Percentiles rank a stretch among this genome's conserved stretches.
These are phyloP conservation scores for Pseudozyma flocculosa DNA, from an alignment of 1,284 basidiomycete species.

Conservation along the genomic window DNA sequence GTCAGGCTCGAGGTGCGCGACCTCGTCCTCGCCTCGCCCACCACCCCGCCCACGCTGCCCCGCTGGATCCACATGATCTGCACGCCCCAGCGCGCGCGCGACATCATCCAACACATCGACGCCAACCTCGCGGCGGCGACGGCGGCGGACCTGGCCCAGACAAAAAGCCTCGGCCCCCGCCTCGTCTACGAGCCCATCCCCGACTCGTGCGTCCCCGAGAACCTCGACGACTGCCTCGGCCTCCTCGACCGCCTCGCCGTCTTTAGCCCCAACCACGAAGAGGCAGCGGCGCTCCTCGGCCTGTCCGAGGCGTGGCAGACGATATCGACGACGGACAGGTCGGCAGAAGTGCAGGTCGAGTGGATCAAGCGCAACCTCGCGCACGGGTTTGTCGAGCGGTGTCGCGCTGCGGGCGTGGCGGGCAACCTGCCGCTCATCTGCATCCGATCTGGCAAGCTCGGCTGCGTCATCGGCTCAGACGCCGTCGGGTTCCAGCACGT, in stretches of 20 bases:
- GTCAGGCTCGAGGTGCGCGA: constrained; percentile 72
- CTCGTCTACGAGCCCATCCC: constrained; percentile 84
- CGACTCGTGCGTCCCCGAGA: constrained; percentile 62
- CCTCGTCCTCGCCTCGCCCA: constrained; percentile 61
- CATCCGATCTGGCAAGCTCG: constrained; percentile 36
- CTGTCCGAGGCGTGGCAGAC: constrained; percentile 14
- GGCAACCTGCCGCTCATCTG: constrained; percentile 31
- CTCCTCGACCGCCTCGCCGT: constrained; percentile 68
- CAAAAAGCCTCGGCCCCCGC: too few species aligned
- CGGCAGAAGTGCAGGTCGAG: background rate
- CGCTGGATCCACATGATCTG: constrained; percentile 80
- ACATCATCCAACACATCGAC: constrained; percentile 69
- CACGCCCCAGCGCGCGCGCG: constrained; percentile 70
- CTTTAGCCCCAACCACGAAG: constrained; percentile 64
- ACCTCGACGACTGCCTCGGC: constrained; percentile 69
- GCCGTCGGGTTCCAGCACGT: constrained; percentile 14
- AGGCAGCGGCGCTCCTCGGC: constrained; percentile 59
- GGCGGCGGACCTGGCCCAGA: too few species aligned
- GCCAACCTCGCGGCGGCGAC: constrained; percentile 58
- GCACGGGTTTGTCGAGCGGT: constrained; percentile 7
- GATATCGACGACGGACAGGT: background rate
- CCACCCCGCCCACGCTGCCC: constrained; percentile 62
- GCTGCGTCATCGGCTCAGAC: constrained; percentile 25
- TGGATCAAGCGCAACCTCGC: constrained; percentile 3
- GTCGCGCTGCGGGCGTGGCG: background rate